A percentile compares a stretch with the other conserved stretches of the same genome.
Evolutionary conservation across 2,329 filamentous ascomycete genomes (phyloP).

Genomic region (Delphinella strobiligena): DNA sequence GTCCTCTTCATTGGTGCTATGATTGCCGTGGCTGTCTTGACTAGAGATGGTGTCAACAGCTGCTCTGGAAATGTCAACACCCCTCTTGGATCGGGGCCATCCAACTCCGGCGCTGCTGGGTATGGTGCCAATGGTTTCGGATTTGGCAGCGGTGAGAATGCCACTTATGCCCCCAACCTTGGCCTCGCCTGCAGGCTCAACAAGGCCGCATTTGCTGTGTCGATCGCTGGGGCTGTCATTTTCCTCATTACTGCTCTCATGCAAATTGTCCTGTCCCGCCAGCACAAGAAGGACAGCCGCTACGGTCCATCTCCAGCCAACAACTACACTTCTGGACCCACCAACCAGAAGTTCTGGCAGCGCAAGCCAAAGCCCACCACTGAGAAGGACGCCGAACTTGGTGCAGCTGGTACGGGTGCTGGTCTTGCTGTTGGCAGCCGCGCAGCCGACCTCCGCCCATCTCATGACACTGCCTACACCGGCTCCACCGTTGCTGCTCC

Average conservation of each 20-base stretch:
- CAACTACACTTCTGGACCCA: constrained; percentile 54
- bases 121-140: constrained; percentile 31
- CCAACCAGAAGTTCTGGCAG: constrained; percentile 26
- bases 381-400: constrained; percentile 33
- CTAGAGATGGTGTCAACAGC: constrained; percentile 52
- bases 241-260: constrained; percentile 62
- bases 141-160: constrained; percentile 24
- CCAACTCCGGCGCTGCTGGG: constrained; percentile 35
- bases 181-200: constrained; percentile 63
- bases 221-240: constrained; percentile 65
- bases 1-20: constrained; percentile 64
- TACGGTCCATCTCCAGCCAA: constrained; percentile 55
- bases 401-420: constrained; percentile 18
- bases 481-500: constrained; percentile 33
- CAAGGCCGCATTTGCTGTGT: constrained; percentile 63
- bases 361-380: constrained; percentile 21
- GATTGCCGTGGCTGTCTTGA: constrained; percentile 69
- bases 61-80: constrained; percentile 57
- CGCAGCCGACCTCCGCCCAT: constrained; percentile 28
- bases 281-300: constrained; percentile 63
- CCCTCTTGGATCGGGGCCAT: constrained; percentile 54
- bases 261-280: constrained; percentile 55
- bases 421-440: constrained; percentile 17
- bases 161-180: constrained; percentile 34
- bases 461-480: constrained; percentile 38